Conservation (phyloP, 352 stramenopile species). For the Globisporangium parvum region DNA sequence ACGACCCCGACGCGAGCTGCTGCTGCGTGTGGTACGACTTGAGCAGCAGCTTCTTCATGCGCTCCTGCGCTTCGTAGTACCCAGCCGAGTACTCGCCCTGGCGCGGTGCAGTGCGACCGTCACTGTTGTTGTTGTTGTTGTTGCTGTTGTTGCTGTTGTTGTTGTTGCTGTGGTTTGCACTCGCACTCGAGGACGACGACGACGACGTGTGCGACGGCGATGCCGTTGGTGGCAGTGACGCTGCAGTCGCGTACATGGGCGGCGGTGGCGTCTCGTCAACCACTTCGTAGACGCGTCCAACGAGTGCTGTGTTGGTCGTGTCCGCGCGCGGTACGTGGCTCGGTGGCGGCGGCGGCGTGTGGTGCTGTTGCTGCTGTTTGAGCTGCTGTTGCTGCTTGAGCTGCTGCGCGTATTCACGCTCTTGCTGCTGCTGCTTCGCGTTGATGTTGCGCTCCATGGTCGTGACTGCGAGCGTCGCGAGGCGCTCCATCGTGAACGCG, state of each 20-base stretch:
- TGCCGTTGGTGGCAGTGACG: constrained; percentile 17
- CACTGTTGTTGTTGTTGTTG: neutral
- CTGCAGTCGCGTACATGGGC: constrained; percentile 13
- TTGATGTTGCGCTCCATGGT: constrained; percentile 65
- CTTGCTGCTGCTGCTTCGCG: constrained; percentile 17
- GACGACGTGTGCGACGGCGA: neutral
- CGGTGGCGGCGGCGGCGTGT: constrained; percentile 6
- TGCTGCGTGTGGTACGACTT: constrained; percentile 81
- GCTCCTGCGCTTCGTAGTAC: constrained; percentile 64
- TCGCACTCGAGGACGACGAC: neutral
- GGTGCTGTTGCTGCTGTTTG: constrained; percentile 21
- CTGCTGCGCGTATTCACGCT: constrained; percentile 11
- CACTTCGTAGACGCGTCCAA: constrained; percentile 33
- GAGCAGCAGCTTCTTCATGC: constrained; percentile 69
- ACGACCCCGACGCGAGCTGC: constrained; percentile 49
- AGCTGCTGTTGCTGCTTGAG: constrained; percentile 19
- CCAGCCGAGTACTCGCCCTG: constrained; percentile 34
- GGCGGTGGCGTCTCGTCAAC: constrained; percentile 21
- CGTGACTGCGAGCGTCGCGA: constrained; percentile 67
- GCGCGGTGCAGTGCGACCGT: constrained; percentile 8
- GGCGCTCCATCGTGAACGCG: constrained; percentile 75
- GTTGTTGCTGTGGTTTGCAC: neutral
- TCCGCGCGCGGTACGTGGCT: neutral
- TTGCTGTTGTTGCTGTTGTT: neutral
- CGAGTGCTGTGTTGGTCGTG: constrained; percentile 10